These are phyloP conservation scores for Cercophora scortea DNA, from an alignment of 495 filamentous ascomycete species.

Conservation along the genomic window DNA sequence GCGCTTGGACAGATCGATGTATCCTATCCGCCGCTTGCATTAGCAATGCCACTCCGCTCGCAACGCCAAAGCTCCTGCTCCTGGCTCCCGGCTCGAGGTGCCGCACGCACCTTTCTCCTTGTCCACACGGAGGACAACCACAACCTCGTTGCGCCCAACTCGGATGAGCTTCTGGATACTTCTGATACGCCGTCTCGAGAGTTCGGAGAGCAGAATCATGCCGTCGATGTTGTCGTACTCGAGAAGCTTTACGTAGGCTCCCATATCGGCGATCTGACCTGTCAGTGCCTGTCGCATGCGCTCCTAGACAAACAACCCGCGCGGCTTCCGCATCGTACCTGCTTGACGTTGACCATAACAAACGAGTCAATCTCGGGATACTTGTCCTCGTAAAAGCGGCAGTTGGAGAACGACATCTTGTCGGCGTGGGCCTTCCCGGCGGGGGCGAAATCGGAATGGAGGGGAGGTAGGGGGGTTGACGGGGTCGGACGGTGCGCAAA, in stretches of 20 bases:
- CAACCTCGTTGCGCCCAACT: constrained; percentile 94
- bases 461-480: neutral
- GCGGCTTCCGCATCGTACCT: constrained; percentile 47
- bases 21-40: constrained; percentile 38
- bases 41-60: constrained; percentile 18
- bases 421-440: constrained; percentile 11
- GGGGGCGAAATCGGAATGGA: constrained; percentile 9
- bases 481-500: constrained; percentile 1
- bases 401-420: constrained; percentile 94
- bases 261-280: constrained; percentile 93
- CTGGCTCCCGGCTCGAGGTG: constrained; percentile 23
- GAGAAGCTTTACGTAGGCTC: constrained; percentile 96
- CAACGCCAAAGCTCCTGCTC: too few species aligned
- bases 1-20: constrained; percentile 98
- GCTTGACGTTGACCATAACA: constrained; percentile 98
- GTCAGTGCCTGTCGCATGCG: neutral
- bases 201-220: constrained; percentile 96
- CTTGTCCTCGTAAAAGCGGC: constrained; percentile 86
- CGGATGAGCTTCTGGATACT: constrained; percentile 98
- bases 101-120: constrained; percentile 75
- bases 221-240: constrained; percentile 99
- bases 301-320: too few species aligned
- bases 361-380: constrained; percentile 98
- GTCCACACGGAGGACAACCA: constrained; percentile 95
- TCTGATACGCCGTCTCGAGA: constrained; percentile 92